These are phyloP conservation scores for Protomyces lactucae-debilis DNA, from an alignment of 1,139 yeast genomes.

Conservation along the genomic window DNA sequence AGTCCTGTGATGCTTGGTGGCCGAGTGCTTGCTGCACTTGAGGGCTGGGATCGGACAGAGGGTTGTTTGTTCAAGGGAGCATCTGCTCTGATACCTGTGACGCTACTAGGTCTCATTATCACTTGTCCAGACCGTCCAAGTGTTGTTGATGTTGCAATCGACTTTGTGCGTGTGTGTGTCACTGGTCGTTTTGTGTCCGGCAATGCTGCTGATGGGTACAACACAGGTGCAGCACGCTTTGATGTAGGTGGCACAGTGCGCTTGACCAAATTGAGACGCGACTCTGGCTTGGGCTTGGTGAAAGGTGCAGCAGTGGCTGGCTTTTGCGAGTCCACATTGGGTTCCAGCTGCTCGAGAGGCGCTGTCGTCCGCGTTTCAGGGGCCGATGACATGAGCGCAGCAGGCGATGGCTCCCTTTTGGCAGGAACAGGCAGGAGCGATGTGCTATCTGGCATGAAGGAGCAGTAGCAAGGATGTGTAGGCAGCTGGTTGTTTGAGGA, in stretches of 20 bases:
- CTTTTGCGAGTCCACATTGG: constrained; percentile 2
- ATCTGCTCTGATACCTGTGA: neutral
- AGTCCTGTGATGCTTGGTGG: constrained; percentile 13
- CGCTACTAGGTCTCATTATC: neutral
- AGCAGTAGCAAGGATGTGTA: neutral
- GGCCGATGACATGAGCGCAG: neutral
- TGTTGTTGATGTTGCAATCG: neutral
- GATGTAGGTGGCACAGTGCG: neutral
- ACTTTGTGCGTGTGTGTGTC: constrained; percentile 8
- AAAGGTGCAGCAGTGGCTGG: constrained; percentile 11
- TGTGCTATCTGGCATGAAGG: neutral
- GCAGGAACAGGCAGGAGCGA: neutral
- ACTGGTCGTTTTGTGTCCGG: neutral
- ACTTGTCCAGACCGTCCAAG: neutral
- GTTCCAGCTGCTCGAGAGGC: constrained; percentile 1
- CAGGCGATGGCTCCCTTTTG: neutral
- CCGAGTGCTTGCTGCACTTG: constrained; percentile 14
- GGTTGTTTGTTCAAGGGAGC: neutral
- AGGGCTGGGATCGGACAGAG: neutral
- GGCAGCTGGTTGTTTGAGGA: neutral
- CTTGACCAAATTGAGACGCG: constrained; percentile 8
- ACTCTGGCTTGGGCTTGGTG: constrained; percentile 18
- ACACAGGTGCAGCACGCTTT: neutral
- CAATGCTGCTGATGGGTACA: neutral
- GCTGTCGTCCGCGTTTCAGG: neutral